Evolutionary conservation across 1,284 basidiomycete species (phyloP).

Genomic region (Ganoderma meredithae): DNA sequence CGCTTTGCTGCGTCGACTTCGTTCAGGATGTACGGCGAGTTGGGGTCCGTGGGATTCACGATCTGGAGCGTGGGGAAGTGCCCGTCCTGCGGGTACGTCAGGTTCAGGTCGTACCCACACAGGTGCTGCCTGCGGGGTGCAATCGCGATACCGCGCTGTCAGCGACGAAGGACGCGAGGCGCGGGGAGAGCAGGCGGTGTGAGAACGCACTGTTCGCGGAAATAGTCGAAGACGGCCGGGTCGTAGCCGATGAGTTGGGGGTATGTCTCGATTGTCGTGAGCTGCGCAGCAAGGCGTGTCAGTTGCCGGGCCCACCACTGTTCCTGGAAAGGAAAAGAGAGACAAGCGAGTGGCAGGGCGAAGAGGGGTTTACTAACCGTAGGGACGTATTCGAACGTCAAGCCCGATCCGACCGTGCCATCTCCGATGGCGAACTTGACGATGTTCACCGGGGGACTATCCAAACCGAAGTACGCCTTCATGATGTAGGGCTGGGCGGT

Average conservation of each 20-base stretch:
- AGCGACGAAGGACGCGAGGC: neutral
- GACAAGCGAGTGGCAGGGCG: neutral
- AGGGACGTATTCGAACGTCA: slow-evolving; percentile 59
- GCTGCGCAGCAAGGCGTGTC: slow-evolving; percentile 40
- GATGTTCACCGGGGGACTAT: slow-evolving; percentile 73
- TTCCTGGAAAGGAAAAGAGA: no score
- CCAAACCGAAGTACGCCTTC: slow-evolving; percentile 68
- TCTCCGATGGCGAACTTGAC: slow-evolving; percentile 75
- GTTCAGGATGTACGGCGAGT: slow-evolving; percentile 3
- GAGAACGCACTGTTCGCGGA: slow-evolving; percentile 67
- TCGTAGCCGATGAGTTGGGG: slow-evolving; percentile 80
- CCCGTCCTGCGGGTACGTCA: slow-evolving; percentile 73
- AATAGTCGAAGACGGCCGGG: slow-evolving; percentile 67
- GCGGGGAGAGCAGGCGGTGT: neutral
- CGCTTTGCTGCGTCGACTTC: slow-evolving; percentile 9
- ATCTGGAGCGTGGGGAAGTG: slow-evolving; percentile 53
- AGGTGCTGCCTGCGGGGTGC: slow-evolving; percentile 54
- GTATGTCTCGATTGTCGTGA: slow-evolving; percentile 68
- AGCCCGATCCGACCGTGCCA: slow-evolving; percentile 58
- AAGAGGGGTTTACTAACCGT: slow-evolving; percentile 49
- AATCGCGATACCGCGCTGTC: neutral
- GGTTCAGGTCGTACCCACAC: slow-evolving; percentile 71
- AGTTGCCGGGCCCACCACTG: neutral
- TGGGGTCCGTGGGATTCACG: slow-evolving; percentile 18
- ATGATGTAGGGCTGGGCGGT: slow-evolving; percentile 69